These are phyloP conservation scores for Cordyceps javanica DNA, from an alignment of 2,329 filamentous ascomycete species.

Conservation along the genomic window DNA sequence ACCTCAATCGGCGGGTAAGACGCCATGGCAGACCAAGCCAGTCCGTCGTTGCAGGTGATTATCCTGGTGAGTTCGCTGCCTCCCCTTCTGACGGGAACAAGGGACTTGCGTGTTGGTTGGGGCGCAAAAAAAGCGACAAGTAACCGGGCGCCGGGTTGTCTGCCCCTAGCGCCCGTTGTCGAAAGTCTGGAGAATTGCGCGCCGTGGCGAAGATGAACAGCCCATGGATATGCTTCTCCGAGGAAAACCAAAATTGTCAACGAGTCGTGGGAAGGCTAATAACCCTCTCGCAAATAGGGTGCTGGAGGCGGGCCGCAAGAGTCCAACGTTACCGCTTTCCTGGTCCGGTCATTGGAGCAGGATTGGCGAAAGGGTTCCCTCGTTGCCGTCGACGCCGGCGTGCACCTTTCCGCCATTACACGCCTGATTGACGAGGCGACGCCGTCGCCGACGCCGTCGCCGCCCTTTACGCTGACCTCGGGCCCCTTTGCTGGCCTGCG, in stretches of 20 bases:
- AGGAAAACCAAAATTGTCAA: background rate
- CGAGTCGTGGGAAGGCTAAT: too few relatives aligned
- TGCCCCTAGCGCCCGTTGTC: conserved; percentile 7
- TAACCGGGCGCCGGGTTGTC: too few relatives aligned
- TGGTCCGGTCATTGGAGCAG: conserved; percentile 74
- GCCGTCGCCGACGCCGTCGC: conserved; percentile 25
- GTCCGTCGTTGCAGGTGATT: conserved; percentile 64
- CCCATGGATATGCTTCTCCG: too few relatives aligned
- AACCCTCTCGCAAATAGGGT: conserved; percentile 51
- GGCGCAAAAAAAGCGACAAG: background rate
- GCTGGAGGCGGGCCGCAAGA: conserved; percentile 85
- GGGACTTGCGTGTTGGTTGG: background rate
- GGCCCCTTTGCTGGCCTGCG: conserved; percentile 79
- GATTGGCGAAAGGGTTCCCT: conserved; percentile 79
- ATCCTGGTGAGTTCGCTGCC: conserved; percentile 57
- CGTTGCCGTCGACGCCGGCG: conserved; percentile 89
- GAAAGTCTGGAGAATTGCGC: background rate
- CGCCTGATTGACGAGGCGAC: conserved; percentile 62
- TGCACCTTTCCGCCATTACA: conserved; percentile 80
- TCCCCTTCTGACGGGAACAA: background rate
- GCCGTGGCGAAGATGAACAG: background rate
- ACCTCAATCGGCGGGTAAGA: background rate
- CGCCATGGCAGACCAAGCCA: conserved; percentile 22
- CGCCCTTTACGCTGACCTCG: conserved; percentile 48
- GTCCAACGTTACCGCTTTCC: conserved; percentile 81